phyloP scores from a whole-genome alignment of 768 basidiomycete species.

The Amanita thiersii region DNA sequence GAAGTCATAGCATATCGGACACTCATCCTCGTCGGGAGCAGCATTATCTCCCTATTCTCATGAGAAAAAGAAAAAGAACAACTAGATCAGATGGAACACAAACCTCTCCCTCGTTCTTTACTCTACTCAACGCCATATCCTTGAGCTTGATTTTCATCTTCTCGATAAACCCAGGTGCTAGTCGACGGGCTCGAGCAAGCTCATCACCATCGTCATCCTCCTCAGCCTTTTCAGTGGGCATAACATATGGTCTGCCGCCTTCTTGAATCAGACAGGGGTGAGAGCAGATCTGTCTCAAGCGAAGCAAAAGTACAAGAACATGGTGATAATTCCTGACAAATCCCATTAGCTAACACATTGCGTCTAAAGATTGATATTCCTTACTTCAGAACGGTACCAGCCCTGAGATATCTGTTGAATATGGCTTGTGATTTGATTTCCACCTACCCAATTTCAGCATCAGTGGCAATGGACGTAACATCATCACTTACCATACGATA shows the following conservation, averaged over 20 bases:
- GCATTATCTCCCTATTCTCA: conserved; percentile 41
- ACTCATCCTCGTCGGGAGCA: conserved; percentile 47
- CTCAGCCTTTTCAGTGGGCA: conserved; percentile 24
- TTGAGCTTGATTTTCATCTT: conserved; percentile 40
- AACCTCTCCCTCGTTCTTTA: conserved; percentile 48
- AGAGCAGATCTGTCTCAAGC: conserved; percentile 61
- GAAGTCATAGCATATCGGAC: conserved; percentile 59
- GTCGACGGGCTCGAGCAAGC: conserved; percentile 33
- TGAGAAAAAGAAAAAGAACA: not conserved
- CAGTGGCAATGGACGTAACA: not conserved
- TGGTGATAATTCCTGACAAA: conserved; percentile 43
- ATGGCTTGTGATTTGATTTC: conserved; percentile 45
- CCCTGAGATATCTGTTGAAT: conserved; percentile 56
- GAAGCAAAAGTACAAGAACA: conserved; percentile 39
- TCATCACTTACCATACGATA: conserved; percentile 39
- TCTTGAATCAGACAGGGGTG: conserved; percentile 64
- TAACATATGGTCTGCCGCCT: conserved; percentile 36
- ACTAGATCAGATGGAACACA: conserved; percentile 7
- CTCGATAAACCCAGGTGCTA: conserved; percentile 39
- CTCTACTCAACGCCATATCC: conserved; percentile 30
- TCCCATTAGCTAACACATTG: not conserved
- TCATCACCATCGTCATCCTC: conserved; percentile 27
- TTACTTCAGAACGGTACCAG: conserved; percentile 63
- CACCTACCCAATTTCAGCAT: conserved; percentile 23
- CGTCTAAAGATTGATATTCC: conserved; percentile 10